Evolutionary conservation across 2,329 filamentous ascomycete species (phyloP).

Genomic region (Cercospora citrullina): DNA sequence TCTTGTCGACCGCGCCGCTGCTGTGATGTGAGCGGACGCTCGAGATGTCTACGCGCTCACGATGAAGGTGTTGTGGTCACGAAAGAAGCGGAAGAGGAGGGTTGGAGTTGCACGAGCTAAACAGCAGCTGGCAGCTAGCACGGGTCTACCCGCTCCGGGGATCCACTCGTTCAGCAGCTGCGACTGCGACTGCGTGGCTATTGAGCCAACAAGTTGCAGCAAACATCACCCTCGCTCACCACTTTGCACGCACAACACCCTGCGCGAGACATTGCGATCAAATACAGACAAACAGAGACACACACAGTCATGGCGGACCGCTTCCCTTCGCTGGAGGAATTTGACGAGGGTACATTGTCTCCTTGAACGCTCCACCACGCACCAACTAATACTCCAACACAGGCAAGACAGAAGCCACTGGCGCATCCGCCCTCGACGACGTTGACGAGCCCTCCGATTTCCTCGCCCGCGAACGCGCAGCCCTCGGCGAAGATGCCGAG

Average conservation of each 20-base stretch:
- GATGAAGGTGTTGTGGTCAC: background rate
- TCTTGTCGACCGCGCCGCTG: conserved; percentile 41
- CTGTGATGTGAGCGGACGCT: background rate
- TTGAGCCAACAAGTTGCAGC: conserved; percentile 8
- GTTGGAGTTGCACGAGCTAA: conserved; percentile 9
- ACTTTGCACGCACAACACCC: background rate
- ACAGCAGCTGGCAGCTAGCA: background rate
- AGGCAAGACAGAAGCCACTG: conserved; percentile 69
- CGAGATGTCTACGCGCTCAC: background rate
- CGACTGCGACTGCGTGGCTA: background rate
- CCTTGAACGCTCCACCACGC: background rate
- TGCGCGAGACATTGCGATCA: conserved; percentile 7
- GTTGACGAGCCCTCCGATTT: conserved; percentile 75
- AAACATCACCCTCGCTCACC: background rate
- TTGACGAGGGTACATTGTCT: conserved; percentile 49
- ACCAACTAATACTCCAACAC: conserved; percentile 26
- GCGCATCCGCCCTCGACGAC: conserved; percentile 49
- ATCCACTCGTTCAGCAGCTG: conserved; percentile 2
- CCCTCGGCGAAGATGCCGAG: conserved; percentile 87
- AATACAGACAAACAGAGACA: conserved; percentile 17
- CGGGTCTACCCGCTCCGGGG: background rate
- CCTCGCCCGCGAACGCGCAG: conserved; percentile 83
- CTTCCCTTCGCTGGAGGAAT: conserved; percentile 55
- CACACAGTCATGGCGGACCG: conserved; percentile 49
- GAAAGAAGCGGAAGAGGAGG: conserved; percentile 1